Conservation (phyloP, 768 basidiomycete species). For the Rhodotorula kratochvilovae region DNA sequence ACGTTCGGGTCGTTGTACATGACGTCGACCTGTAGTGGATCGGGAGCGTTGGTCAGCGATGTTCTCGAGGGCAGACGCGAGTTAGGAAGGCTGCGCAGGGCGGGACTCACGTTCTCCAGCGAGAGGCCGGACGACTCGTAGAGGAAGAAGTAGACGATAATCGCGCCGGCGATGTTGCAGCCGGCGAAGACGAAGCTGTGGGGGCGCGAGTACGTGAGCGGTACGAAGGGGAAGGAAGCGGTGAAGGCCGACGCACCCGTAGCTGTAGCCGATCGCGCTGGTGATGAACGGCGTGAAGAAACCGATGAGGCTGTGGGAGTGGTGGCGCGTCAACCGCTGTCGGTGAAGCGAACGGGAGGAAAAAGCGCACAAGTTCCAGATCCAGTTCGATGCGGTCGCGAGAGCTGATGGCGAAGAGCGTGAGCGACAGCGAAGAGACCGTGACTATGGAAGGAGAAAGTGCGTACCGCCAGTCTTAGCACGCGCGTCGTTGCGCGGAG, state of each 20-base stretch:
- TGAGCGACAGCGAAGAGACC: not conserved
- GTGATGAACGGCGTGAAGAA: constrained; percentile 76
- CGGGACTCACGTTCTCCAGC: constrained; percentile 60
- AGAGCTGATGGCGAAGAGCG: not conserved
- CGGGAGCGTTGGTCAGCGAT: not conserved
- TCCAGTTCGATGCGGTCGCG: constrained; percentile 2
- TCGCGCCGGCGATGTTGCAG: constrained; percentile 52
- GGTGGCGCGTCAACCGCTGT: not conserved
- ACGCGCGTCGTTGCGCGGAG: constrained; percentile 66
- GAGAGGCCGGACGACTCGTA: constrained; percentile 67
- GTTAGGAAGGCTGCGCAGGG: not conserved
- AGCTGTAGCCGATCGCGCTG: constrained; percentile 57
- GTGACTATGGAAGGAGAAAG: too few relatives aligned
- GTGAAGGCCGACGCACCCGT: constrained; percentile 49
- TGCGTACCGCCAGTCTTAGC: constrained; percentile 17
- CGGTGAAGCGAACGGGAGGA: not conserved
- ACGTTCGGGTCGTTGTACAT: constrained; percentile 54
- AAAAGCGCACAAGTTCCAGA: constrained; percentile 48
- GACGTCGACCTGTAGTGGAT: constrained; percentile 9
- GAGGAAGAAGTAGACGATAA: constrained; percentile 67
- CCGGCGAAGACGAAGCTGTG: constrained; percentile 62
- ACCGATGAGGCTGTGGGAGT: constrained; percentile 50
- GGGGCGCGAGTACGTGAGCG: not conserved
- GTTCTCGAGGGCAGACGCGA: constrained; percentile 44
- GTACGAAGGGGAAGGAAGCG: not conserved